Percentiles rank a stretch among this genome's conserved stretches.
Evolutionary conservation across 2,329 filamentous ascomycete genomes (phyloP).

Genomic region (Claviceps humidiphila): DNA sequence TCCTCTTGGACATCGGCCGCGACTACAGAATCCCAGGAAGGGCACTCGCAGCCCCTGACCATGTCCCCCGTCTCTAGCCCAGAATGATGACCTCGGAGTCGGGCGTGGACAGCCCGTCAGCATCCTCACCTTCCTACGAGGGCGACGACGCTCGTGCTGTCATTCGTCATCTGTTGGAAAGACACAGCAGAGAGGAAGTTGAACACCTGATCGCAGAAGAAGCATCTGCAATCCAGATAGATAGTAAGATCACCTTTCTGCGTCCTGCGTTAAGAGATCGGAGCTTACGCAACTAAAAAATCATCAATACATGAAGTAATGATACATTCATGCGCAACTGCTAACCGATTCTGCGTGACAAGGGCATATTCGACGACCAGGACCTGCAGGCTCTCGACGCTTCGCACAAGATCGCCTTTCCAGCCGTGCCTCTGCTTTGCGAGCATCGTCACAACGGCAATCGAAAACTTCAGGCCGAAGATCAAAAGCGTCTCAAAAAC

Average conservation of each 20-base stretch:
- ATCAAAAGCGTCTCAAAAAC: not conserved
- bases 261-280: not conserved
- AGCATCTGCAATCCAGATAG: not conserved
- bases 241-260: not conserved
- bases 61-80: conserved; percentile 10
- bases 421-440: not conserved
- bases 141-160: conserved; percentile 3
- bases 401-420: not conserved
- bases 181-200: conserved; percentile 7
- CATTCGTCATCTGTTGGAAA: conserved; percentile 6
- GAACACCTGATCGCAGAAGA: conserved; percentile 8
- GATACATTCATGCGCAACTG: not conserved
- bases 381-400: not conserved
- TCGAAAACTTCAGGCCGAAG: not conserved
- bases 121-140: conserved; percentile 3
- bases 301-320: too few species aligned
- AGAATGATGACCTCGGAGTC: conserved; percentile 10
- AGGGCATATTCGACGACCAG: not conserved
- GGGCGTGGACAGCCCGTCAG: conserved; percentile 6
- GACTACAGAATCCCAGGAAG: not conserved
- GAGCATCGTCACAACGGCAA: not conserved
- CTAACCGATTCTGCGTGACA: not conserved
- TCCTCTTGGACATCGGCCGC: not conserved
- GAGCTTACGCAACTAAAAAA: too few species aligned
- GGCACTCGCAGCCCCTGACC: not conserved